A percentile compares a stretch with the other conserved stretches of the same genome.
Evolutionary conservation across 192 early-diverging fungal species (phyloP).

Genomic region (Bifiguratus adelaidae): DNA sequence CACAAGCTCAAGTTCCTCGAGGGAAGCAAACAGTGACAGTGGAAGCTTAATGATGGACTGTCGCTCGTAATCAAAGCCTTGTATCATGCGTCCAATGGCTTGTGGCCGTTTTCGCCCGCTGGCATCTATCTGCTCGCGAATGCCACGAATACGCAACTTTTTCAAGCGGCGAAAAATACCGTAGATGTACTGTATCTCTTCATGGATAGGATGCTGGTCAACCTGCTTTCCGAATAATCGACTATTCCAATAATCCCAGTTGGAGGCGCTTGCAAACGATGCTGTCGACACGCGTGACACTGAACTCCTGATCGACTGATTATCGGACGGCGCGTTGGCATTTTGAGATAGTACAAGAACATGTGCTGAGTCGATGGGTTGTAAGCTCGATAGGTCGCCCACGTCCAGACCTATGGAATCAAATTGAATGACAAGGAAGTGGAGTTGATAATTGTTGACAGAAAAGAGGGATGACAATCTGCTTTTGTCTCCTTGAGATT

Average conservation of each 20-base stretch:
- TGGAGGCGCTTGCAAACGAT: slow-evolving; percentile 24
- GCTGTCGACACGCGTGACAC: slow-evolving; percentile 27
- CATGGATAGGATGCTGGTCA: slow-evolving; percentile 15
- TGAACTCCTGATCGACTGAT: no score
- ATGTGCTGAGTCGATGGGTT: no score
- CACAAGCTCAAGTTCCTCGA: slow-evolving; percentile 36
- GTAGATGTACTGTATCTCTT: slow-evolving; percentile 38
- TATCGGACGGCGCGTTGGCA: no score
- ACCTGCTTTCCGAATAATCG: slow-evolving; percentile 5
- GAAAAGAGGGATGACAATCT: slow-evolving; percentile 8
- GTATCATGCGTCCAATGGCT: no score
- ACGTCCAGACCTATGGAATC: slow-evolving; percentile 27
- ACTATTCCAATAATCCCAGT: slow-evolving; percentile 33
- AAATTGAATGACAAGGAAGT: slow-evolving; percentile 28
- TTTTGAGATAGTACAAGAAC: no score
- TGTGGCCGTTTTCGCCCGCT: no score
- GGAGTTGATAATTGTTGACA: slow-evolving; percentile 26
- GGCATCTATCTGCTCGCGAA: no score
- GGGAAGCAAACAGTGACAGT: slow-evolving; percentile 19
- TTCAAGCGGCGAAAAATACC: slow-evolving; percentile 26
- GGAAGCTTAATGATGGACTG: no score
- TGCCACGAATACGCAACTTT: no score
- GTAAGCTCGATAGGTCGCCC: slow-evolving; percentile 10
- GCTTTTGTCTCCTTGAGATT: slow-evolving; percentile 6
- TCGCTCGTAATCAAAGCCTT: no score